Evolutionary conservation across 2,329 filamentous ascomycete genomes (phyloP).

Genomic region (Sarocladiaceae sp.): DNA sequence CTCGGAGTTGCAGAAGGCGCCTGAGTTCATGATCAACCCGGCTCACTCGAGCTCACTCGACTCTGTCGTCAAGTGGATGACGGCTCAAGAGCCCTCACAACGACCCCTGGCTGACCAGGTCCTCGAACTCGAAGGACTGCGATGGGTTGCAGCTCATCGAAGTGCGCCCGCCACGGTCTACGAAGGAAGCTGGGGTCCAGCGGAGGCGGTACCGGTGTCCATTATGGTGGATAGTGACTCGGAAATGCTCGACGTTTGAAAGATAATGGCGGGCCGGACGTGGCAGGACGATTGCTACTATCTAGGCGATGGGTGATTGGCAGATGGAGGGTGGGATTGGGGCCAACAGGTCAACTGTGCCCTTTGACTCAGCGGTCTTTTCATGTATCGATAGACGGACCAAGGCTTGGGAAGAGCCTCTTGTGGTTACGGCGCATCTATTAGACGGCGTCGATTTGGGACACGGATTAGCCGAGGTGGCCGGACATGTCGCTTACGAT

Average conservation of each 20-base stretch:
- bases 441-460: conserved; percentile 12
- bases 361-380: background rate
- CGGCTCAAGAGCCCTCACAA: conserved; percentile 63
- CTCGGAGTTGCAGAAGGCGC: conserved; percentile 55
- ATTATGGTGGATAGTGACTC: conserved; percentile 39
- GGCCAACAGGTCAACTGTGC: background rate
- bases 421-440: conserved; percentile 16
- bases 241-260: conserved; percentile 53
- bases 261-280: background rate
- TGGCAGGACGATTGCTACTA: background rate
- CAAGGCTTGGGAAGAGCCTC: conserved; percentile 11
- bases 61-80: conserved; percentile 81
- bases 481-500: conserved; percentile 21
- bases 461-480: conserved; percentile 13
- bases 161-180: conserved; percentile 89
- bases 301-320: background rate
- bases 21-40: conserved; percentile 81
- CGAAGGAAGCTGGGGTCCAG: conserved; percentile 92
- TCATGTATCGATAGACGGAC: conserved; percentile 9
- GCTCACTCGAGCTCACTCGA: conserved; percentile 71
- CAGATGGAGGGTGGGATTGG: background rate
- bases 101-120: conserved; percentile 73
- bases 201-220: conserved; percentile 37
- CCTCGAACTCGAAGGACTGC: conserved; percentile 64
- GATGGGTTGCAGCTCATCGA: conserved; percentile 72